These are phyloP conservation scores for Candida jianshihensis DNA, from an alignment of 805 yeast species.

Conservation along the genomic window DNA sequence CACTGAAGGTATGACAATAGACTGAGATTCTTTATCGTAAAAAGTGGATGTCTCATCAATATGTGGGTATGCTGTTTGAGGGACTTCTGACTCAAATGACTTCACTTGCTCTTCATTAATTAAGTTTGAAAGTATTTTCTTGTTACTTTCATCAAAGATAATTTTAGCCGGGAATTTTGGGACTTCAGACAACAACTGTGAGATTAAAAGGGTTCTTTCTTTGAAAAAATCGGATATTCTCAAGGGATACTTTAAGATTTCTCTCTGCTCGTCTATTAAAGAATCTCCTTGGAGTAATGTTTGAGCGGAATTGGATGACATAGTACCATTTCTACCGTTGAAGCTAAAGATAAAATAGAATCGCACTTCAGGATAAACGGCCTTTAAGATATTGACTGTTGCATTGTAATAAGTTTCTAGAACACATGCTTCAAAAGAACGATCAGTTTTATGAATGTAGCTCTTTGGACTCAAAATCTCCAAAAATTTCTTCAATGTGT, in stretches of 20 bases:
- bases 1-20: slow-evolving; percentile 22
- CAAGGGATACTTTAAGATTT: slow-evolving; percentile 21
- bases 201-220: slow-evolving; percentile 15
- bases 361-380: slow-evolving; percentile 29
- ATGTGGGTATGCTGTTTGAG: slow-evolving; percentile 17
- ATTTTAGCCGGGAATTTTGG: slow-evolving; percentile 23
- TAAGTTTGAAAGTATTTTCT: slow-evolving; percentile 14
- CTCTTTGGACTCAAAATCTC: slow-evolving; percentile 16
- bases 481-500: slow-evolving; percentile 18
- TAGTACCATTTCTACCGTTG: slow-evolving; percentile 28
- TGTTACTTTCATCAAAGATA: slow-evolving; percentile 21
- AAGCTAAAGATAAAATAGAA: slow-evolving; percentile 29
- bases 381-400: slow-evolving; percentile 25
- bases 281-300: slow-evolving; percentile 1
- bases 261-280: slow-evolving; percentile 9
- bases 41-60: slow-evolving; percentile 18
- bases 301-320: slow-evolving; percentile 15
- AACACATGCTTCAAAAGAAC: slow-evolving; percentile 15
- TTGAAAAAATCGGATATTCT: slow-evolving; percentile 25
- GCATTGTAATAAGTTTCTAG: slow-evolving; percentile 28
- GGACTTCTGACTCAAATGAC: slow-evolving; percentile 20
- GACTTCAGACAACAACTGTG: slow-evolving; percentile 16
- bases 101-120: slow-evolving; percentile 23
- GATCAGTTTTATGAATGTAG: slow-evolving; percentile 1
- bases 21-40: slow-evolving; percentile 15